A percentile compares a stretch with the other conserved stretches of the same genome.
phyloP scores from a whole-genome alignment of 2,329 filamentous ascomycete species.

The Plectosphaerella sp. region DNA sequence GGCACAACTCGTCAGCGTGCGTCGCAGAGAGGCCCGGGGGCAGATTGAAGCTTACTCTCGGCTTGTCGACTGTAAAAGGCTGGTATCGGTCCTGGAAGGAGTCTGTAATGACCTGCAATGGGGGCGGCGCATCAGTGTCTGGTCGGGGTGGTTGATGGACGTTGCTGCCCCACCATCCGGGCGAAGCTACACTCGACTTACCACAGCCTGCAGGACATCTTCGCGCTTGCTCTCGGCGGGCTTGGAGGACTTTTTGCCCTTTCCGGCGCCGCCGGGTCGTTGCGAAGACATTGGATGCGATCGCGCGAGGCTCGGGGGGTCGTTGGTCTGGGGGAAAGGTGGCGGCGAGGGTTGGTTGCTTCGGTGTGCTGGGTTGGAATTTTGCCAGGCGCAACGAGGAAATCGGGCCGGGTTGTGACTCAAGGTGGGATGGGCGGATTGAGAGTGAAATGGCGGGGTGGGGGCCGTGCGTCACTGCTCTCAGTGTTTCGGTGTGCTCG shows the following conservation, averaged over 20 bases:
- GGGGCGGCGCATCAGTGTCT: conserved; percentile 1
- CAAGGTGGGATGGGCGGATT: no score
- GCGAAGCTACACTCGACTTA: conserved; percentile 25
- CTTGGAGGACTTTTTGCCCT: conserved; percentile 51
- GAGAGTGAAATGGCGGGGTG: no score
- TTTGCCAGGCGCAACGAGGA: no score
- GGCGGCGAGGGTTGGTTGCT: no score
- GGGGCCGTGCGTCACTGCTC: no score
- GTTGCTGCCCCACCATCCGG: conserved; percentile 19
- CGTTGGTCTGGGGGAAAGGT: no score
- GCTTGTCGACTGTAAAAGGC: conserved; percentile 83
- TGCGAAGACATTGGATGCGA: conserved; percentile 6
- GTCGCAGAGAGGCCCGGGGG: conserved; percentile 3
- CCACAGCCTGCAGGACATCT: conserved; percentile 54
- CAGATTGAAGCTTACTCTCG: conserved; percentile 60
- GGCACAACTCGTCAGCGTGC: conserved; percentile 11
- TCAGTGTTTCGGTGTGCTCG: no score
- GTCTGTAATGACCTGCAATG: conserved; percentile 74
- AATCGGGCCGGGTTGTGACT: no score
- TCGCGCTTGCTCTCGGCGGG: conserved; percentile 51
- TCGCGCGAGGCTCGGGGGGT: background rate
- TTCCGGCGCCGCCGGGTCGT: conserved; percentile 36
- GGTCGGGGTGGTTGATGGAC: background rate
- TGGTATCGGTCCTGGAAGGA: conserved; percentile 89
- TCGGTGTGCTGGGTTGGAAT: no score